Evolutionary conservation across 2,329 filamentous ascomycete species (phyloP).

Genomic region (Tolypocladium cylindrosporum): DNA sequence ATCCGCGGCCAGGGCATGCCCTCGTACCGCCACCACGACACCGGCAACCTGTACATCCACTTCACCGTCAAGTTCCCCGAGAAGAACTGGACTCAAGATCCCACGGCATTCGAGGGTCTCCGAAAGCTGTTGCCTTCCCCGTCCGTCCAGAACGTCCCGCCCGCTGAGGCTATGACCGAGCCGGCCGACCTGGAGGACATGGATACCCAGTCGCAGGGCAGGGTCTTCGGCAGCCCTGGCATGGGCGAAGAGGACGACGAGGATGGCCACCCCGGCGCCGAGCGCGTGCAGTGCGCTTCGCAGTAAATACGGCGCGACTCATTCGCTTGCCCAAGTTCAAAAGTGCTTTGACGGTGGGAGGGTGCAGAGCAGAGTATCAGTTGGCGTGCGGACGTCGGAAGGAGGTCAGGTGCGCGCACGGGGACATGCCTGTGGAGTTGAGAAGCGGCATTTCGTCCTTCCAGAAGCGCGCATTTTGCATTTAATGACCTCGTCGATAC

Average conservation of each 20-base stretch:
- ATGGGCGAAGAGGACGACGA: slow-evolving; percentile 68
- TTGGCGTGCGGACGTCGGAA: neutral
- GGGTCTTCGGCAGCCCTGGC: slow-evolving; percentile 55
- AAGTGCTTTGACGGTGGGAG: neutral
- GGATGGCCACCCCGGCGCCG: slow-evolving; percentile 61
- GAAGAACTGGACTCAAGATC: slow-evolving; percentile 56
- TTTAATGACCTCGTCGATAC: slow-evolving; percentile 11
- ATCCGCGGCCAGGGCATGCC: slow-evolving; percentile 97
- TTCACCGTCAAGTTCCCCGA: slow-evolving; percentile 97
- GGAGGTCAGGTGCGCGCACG: slow-evolving; percentile 8
- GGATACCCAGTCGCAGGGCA: slow-evolving; percentile 54
- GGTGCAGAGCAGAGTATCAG: neutral
- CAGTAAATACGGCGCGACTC: slow-evolving; percentile 48
- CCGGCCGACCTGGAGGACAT: slow-evolving; percentile 79
- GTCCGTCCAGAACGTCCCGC: slow-evolving; percentile 52
- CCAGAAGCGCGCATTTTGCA: slow-evolving; percentile 4
- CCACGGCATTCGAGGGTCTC: slow-evolving; percentile 65
- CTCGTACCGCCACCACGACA: slow-evolving; percentile 87
- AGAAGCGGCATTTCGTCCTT: slow-evolving; percentile 4
- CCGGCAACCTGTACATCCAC: slow-evolving; percentile 92
- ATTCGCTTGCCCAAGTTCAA: neutral
- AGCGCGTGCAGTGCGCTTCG: slow-evolving; percentile 78
- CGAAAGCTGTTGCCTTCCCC: slow-evolving; percentile 76
- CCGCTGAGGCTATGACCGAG: slow-evolving; percentile 82
- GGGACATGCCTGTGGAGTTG: slow-evolving; percentile 5